These are phyloP conservation scores for Erythrophleum fordii DNA, from an alignment of 306 rosid genomes.

Conservation along the genomic window DNA sequence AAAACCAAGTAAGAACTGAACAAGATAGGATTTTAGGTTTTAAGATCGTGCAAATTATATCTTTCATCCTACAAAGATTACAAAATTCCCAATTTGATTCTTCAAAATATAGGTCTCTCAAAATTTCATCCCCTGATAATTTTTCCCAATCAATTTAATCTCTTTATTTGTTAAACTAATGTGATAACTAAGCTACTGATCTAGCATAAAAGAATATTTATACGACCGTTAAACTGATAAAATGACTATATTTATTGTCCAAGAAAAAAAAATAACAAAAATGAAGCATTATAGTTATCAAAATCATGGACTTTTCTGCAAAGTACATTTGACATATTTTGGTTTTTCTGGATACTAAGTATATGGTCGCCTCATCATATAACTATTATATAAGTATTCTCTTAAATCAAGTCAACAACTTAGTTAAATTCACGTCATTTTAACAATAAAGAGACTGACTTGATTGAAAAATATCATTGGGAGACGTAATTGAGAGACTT, in stretches of 20 bases:
- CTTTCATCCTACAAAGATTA: not conserved
- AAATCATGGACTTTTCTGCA: not conserved
- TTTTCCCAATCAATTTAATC: not conserved
- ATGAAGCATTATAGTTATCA: not conserved
- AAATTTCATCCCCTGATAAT: not conserved
- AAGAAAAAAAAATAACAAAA: not conserved
- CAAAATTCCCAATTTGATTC: not conserved
- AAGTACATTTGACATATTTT: not conserved
- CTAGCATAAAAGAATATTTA: too few species aligned
- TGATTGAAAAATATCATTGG: not conserved
- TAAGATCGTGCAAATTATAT: not conserved
- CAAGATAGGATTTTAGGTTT: not conserved
- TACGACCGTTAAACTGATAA: not conserved
- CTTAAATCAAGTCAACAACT: not conserved
- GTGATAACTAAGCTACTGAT: too few species aligned
- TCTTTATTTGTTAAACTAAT: not conserved
- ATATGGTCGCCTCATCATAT: not conserved
- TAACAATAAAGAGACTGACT: not conserved
- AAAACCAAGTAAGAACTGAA: slow-evolving; percentile 17
- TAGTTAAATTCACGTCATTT: not conserved
- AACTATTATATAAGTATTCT: not conserved
- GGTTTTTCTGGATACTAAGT: not conserved
- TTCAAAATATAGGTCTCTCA: not conserved
- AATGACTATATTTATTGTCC: not conserved
- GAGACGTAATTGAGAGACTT: not conserved